These are phyloP conservation scores for Zygosaccharomyces siamensis DNA, from an alignment of 805 yeast species.

Conservation along the genomic window DNA sequence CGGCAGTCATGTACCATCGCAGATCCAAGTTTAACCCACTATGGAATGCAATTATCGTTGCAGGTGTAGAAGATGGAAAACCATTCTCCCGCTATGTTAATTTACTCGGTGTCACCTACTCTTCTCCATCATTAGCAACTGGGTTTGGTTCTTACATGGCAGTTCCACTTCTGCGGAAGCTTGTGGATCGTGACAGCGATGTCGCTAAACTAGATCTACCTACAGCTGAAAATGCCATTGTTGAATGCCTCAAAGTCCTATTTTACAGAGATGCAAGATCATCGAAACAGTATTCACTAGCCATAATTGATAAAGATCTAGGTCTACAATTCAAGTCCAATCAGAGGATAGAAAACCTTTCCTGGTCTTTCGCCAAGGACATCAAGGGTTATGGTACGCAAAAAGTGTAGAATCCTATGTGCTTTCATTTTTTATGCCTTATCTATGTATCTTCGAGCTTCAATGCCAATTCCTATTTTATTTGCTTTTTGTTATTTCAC, in stretches of 20 bases:
- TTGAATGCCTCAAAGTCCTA: conserved; percentile 87
- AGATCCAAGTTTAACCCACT: conserved; percentile 92
- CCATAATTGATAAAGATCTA: conserved; percentile 61
- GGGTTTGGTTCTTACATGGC: conserved; percentile 97
- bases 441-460: not conserved
- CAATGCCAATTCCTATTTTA: not conserved
- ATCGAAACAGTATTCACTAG: conserved; percentile 75
- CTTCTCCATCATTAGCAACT: conserved; percentile 85
- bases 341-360: conserved; percentile 65
- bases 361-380: conserved; percentile 85
- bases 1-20: conserved; percentile 78
- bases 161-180: conserved; percentile 80
- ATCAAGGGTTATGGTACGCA: conserved; percentile 88
- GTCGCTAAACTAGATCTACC: conserved; percentile 62
- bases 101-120: conserved; percentile 83
- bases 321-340: conserved; percentile 63
- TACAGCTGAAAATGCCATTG: conserved; percentile 70
- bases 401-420: conserved; percentile 33
- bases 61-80: conserved; percentile 69
- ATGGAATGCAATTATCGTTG: conserved; percentile 92
- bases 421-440: not conserved
- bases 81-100: conserved; percentile 85
- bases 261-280: conserved; percentile 97
- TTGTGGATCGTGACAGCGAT: conserved; percentile 75
- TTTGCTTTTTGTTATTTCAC: not conserved